A percentile compares a stretch with the other conserved stretches of the same genome.
Conservation (phyloP, 768 basidiomycete genomes). For the Termitomyces heimii region DNA sequence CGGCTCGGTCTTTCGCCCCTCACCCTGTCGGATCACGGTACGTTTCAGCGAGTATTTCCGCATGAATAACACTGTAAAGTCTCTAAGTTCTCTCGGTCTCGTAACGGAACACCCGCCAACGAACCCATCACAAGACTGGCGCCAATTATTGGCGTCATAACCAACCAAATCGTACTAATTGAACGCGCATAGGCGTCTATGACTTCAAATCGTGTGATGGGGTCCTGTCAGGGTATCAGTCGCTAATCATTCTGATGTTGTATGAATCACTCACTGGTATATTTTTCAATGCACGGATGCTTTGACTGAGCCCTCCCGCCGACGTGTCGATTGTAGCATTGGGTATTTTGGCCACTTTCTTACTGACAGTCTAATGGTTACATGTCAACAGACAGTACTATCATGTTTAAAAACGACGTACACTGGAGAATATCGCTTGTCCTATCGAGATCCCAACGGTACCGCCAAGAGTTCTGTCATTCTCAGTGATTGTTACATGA, state of each 20-base stretch:
- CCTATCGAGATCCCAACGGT: constrained; percentile 72
- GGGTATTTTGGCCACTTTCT: constrained; percentile 31
- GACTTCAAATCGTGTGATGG: constrained; percentile 37
- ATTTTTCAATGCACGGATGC: constrained; percentile 35
- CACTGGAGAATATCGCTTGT: constrained; percentile 62
- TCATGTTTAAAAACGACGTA: constrained; percentile 21
- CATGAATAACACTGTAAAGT: constrained; percentile 44
- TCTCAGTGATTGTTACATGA: constrained; percentile 3
- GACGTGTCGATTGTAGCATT: constrained; percentile 34
- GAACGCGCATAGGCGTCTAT: constrained; percentile 60
- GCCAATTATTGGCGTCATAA: constrained; percentile 52
- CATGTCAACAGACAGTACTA: constrained; percentile 3
- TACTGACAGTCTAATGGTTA: constrained; percentile 25
- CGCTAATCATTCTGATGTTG: not conserved
- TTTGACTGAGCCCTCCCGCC: constrained; percentile 36
- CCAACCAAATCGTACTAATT: constrained; percentile 61
- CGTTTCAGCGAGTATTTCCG: constrained; percentile 56
- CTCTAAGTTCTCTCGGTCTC: not conserved
- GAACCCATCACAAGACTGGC: constrained; percentile 46
- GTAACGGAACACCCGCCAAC: constrained; percentile 7
- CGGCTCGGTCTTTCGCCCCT: constrained; percentile 22
- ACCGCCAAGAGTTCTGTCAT: constrained; percentile 59
- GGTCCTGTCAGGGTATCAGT: constrained; percentile 31
- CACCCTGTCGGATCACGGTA: constrained; percentile 34
- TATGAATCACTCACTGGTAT: constrained; percentile 31